phyloP scores from a whole-genome alignment of 2,329 filamentous ascomycete species.

The Pyrenochaeta sp. region DNA sequence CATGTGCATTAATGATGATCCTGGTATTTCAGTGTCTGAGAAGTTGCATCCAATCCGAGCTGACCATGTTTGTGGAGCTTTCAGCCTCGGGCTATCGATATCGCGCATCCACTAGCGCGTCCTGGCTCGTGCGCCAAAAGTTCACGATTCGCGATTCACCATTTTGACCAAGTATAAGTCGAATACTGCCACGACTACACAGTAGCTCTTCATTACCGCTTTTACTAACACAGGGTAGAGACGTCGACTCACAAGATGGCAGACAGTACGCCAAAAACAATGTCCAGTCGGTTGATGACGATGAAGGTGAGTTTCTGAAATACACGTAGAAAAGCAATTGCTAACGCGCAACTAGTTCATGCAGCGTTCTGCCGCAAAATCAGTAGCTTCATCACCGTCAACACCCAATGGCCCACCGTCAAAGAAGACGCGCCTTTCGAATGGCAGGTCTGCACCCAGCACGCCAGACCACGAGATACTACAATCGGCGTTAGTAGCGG shows the following conservation, averaged over 20 bases:
- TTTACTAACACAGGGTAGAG: neutral
- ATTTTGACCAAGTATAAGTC: neutral
- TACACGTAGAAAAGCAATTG: neutral
- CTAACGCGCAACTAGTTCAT: conserved; percentile 70
- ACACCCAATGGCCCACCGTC: conserved; percentile 61
- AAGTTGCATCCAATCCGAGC: too few species aligned
- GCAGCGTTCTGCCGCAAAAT: conserved; percentile 80
- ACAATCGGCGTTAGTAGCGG: conserved; percentile 69
- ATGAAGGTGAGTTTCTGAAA: conserved; percentile 71
- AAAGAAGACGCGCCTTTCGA: conserved; percentile 70
- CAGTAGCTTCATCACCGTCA: conserved; percentile 57
- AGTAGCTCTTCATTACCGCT: neutral
- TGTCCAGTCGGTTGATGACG: conserved; percentile 87
- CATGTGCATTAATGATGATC: too few species aligned
- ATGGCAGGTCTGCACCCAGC: conserved; percentile 46
- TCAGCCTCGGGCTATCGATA: conserved; percentile 7
- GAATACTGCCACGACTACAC: neutral
- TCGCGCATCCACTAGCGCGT: neutral
- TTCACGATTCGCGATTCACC: neutral
- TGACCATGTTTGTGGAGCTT: neutral
- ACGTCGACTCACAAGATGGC: conserved; percentile 31
- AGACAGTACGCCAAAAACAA: conserved; percentile 62
- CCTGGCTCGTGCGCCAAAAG: conserved; percentile 1
- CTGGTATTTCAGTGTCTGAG: too few species aligned
- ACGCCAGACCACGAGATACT: conserved; percentile 65